phyloP scores from a whole-genome alignment of 2,329 filamentous ascomycete genomes.

The Trichoderma hamatum region DNA sequence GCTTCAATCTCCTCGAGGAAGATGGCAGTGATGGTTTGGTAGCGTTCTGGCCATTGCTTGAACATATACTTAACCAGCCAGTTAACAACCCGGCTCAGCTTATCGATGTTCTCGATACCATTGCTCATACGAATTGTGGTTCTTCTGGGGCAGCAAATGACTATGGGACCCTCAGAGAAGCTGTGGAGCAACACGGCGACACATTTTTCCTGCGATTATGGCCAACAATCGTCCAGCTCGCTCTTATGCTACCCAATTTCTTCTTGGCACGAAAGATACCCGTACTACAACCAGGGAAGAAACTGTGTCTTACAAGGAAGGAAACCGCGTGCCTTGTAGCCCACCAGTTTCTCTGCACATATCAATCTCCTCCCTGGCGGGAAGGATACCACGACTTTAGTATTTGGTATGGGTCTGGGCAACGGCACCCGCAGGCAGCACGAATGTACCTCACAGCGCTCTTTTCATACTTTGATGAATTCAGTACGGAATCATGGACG shows the following conservation, averaged over 20 bases:
- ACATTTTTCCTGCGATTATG: constrained; percentile 30
- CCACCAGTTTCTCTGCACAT: constrained; percentile 40
- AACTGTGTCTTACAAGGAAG: constrained; percentile 31
- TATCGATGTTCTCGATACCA: constrained; percentile 37
- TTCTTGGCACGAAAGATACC: constrained; percentile 32
- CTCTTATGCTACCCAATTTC: constrained; percentile 30
- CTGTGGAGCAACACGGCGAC: constrained; percentile 10
- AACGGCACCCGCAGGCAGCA: constrained; percentile 37
- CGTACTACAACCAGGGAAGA: constrained; percentile 28
- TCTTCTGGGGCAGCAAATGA: constrained; percentile 30
- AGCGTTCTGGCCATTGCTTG: constrained; percentile 35
- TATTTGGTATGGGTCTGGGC: constrained; percentile 40
- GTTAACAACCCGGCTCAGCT: constrained; percentile 29
- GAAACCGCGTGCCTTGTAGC: constrained; percentile 38
- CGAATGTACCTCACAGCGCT: constrained; percentile 39
- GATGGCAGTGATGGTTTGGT: constrained; percentile 34
- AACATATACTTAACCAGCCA: constrained; percentile 30
- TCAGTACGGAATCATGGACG: constrained; percentile 23
- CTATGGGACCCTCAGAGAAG: constrained; percentile 31
- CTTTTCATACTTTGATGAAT: constrained; percentile 36
- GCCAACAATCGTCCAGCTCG: constrained; percentile 33
- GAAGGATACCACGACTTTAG: constrained; percentile 39
- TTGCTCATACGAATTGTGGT: constrained; percentile 32
- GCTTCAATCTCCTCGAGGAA: constrained; percentile 38
- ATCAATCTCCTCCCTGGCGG: constrained; percentile 31